Base-by-base conservation (phyloP, 106 monocot species). In the Iris macrosiphon region DNA sequence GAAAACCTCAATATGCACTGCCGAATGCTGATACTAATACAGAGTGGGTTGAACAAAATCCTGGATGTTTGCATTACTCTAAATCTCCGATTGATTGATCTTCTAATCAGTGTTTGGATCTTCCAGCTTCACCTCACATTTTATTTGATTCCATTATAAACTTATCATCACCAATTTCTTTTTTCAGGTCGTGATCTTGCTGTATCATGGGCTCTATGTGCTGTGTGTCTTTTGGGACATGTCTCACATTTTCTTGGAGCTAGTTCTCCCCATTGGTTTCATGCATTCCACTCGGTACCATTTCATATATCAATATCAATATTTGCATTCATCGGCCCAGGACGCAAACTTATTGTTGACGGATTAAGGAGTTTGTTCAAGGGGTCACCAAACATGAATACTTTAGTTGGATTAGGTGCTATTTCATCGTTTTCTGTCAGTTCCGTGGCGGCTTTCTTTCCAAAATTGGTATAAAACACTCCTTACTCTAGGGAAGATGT, bases 311-410 rank as follows among this genome's bases (percentile, higher is more conserved):
- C 91, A 52, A 82, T 98, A 2, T 98, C 98, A 14, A 49, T 98
- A 30, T 80, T 98, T 70, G 80, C 98, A 19, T 74, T 98, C 49
- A 31, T 87, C 53, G 90, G 77, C 35, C 98, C 98, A 26, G 98
- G 98, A 10, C 90, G 91, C 33, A 91, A 73, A 60, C 91, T 98
- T 47, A 87, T 98, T 52, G 16, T 79, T 48, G 87, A 91, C 64
- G 98, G 98, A 43, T 52, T 98, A 48, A 87, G 53, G 54, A 80
- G 70, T 58, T 75, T 98, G 42, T 63, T 68, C 26, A 91, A 74
- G 69, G 83, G 91, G 11, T 83, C 85, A 28, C 91, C 98, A 62
- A 98, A 98, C 63, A 98, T 98, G 98, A 98, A 98, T 50, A 87
- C 98, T 31, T 66, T 98, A 77, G 98, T 98, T 67, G 91, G 98